Conservation (phyloP, 768 basidiomycete genomes). For the Lactarius trivialis region DNA sequence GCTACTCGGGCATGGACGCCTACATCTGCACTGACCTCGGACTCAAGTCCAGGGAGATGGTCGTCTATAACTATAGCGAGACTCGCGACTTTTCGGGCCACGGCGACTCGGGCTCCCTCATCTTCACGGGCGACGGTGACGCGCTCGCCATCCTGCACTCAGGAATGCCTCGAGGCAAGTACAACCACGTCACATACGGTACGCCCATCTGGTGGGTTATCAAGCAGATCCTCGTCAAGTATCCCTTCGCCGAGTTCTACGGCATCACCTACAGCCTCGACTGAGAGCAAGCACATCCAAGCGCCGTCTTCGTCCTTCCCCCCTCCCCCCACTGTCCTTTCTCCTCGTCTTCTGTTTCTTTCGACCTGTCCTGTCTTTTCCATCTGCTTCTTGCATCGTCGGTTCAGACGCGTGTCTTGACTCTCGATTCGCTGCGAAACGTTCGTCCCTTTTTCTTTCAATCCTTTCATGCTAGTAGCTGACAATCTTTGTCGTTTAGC, state of each 20-base stretch:
- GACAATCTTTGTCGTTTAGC: slow-evolving; percentile 6
- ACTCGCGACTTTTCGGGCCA: slow-evolving; percentile 32
- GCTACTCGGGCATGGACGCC: too few species aligned
- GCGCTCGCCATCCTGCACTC: slow-evolving; percentile 27
- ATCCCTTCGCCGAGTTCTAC: slow-evolving; percentile 25
- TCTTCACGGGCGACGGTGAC: slow-evolving; percentile 31
- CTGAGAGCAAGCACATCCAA: slow-evolving; percentile 4
- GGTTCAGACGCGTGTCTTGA: slow-evolving; percentile 5
- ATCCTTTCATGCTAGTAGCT: slow-evolving; percentile 6
- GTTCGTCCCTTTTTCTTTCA: slow-evolving; percentile 3
- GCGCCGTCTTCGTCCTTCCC: not conserved
- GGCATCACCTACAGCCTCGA: slow-evolving; percentile 15
- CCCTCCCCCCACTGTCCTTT: slow-evolving; percentile 8
- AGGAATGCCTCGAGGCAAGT: slow-evolving; percentile 21
- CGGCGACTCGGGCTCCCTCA: slow-evolving; percentile 38
- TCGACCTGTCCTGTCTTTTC: not conserved
- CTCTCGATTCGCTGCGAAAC: slow-evolving; percentile 2
- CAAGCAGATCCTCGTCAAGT: slow-evolving; percentile 25
- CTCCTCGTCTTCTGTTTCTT: slow-evolving; percentile 2
- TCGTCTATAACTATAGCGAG: too few species aligned
- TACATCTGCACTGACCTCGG: too few species aligned
- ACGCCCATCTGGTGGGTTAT: slow-evolving; percentile 26
- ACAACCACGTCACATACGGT: slow-evolving; percentile 26
- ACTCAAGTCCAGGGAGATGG: too few species aligned
- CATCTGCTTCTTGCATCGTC: slow-evolving; percentile 9